Conservation (phyloP, 139 green algal species). For the Chlorella sp. region DNA sequence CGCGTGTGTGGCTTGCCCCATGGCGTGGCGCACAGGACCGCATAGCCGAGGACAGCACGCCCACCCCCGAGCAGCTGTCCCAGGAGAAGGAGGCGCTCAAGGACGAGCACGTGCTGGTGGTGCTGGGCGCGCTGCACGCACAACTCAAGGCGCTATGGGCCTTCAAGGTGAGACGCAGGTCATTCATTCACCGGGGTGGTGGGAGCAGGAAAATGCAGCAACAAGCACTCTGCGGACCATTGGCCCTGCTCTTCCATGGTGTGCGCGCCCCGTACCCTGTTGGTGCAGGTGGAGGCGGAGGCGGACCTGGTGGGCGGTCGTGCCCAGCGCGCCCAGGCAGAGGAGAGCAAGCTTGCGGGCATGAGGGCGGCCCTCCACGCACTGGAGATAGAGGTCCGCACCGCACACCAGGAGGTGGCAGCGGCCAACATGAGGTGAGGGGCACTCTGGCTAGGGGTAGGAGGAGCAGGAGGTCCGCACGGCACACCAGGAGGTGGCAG, state of each 20-base stretch:
- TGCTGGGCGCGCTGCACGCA: conserved; percentile 40
- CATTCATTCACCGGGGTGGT: too few relatives aligned
- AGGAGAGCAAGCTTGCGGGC: not conserved
- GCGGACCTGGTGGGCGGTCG: conserved; percentile 19
- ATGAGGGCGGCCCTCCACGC: conserved; percentile 11
- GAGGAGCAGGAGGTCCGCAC: too few relatives aligned
- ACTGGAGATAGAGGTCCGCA: conserved; percentile 21
- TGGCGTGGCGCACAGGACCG: conserved; percentile 3
- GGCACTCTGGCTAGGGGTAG: too few relatives aligned
- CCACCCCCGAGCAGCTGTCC: conserved; percentile 20
- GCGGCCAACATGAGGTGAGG: not conserved
- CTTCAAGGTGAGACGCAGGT: conserved; percentile 48
- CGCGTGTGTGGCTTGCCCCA: too few relatives aligned
- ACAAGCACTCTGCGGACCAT: too few relatives aligned
- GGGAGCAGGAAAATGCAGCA: too few relatives aligned
- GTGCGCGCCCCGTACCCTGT: too few relatives aligned
- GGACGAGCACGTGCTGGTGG: conserved; percentile 36
- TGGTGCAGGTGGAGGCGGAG: conserved; percentile 37
- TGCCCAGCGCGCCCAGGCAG: conserved; percentile 4
- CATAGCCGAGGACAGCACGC: conserved; percentile 14
- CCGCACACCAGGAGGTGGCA: not conserved
- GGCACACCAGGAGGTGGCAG: too few relatives aligned
- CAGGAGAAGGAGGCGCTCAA: conserved; percentile 37
- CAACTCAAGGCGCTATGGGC: conserved; percentile 40
- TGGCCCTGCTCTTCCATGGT: too few relatives aligned